Evolutionary conservation across 495 filamentous ascomycete genomes (phyloP), one percentile per base, ranked within the genome.

Genomic region (Cladorrhinum samala): DNA sequence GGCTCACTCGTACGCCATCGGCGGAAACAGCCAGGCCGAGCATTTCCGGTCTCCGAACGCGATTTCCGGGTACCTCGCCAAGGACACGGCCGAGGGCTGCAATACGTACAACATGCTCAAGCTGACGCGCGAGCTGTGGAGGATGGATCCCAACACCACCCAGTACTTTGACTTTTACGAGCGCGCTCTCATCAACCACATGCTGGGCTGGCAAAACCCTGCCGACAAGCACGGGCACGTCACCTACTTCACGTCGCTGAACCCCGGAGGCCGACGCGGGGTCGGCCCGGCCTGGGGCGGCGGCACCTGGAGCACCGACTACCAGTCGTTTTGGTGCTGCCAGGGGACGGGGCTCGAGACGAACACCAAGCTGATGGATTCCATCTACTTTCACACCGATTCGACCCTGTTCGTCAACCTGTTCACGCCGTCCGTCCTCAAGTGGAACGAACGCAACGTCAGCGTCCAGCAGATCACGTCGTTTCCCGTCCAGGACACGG

Each of bases 91-190:
- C 44, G 69, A 72, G 57, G 53, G 50, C 3, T 72, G 69, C 63
- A 70, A 72, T 46, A 68, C 68, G 17, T 70, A 70, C 55, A 72
- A 72, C 49, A 67, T 72, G 69, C 58, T 72, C 13, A 69, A 68
- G 50, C 54, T 72, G n/a, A 72, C 69, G 1, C 61, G 69, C 11
- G 69, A 72, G 23, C 58, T 72, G 16, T 72, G 55, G 53, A 40
- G 55, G 7, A 50, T 60, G 17, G 56, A 64, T 23, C 61, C 67
- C 2, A 53, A 46, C 33, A 55, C 47, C n/a, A 62, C 65, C 8
- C 36, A 52, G 18, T 69, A 72, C 52, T 70, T 72, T 49, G 69
- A 72, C 58, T 72, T 59, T 43, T 72, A 72, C 55, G 69, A 72
- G 52, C 62, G 61, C 1, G 62, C 68, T 3, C 53, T 72, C 20